A percentile compares a stretch with the other conserved stretches of the same genome.
phyloP scores from a whole-genome alignment of 2,329 filamentous ascomycete genomes.

The Xylaria digitata region DNA sequence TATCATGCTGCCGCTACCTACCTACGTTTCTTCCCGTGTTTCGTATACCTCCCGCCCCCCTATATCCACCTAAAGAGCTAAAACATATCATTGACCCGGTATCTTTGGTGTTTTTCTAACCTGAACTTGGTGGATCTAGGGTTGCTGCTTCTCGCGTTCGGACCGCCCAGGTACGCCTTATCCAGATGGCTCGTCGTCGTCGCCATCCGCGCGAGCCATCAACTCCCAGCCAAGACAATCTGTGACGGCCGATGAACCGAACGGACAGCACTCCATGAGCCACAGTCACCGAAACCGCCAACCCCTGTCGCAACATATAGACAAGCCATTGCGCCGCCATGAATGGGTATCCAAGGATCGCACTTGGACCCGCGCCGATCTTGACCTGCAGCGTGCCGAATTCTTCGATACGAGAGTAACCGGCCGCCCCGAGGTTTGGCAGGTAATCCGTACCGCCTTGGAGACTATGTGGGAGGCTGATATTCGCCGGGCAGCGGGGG shows the following conservation, averaged over 20 bases:
- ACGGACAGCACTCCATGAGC: constrained; percentile 37
- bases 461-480: constrained; percentile 73
- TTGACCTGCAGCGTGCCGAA: constrained; percentile 78
- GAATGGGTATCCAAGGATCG: constrained; percentile 72
- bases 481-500: constrained; percentile 26
- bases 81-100: neutral
- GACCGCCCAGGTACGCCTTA: constrained; percentile 66
- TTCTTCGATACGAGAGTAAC: constrained; percentile 94
- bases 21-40: neutral
- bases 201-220: constrained; percentile 65
- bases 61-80: neutral
- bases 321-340: constrained; percentile 74
- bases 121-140: constrained; percentile 53
- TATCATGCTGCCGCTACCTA: neutral
- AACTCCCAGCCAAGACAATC: constrained; percentile 55
- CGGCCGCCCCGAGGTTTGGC: constrained; percentile 83
- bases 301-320: constrained; percentile 73
- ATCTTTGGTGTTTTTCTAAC: constrained; percentile 15
- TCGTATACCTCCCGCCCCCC: neutral
- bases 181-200: constrained; percentile 56
- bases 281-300: constrained; percentile 49
- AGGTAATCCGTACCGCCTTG: constrained; percentile 74
- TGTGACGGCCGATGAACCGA: constrained; percentile 48
- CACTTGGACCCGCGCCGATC: constrained; percentile 74
- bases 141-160: constrained; percentile 68